Base-by-base conservation (phyloP, 768 basidiomycete genomes). In the Pilatotrama ljubarskyi region DNA sequence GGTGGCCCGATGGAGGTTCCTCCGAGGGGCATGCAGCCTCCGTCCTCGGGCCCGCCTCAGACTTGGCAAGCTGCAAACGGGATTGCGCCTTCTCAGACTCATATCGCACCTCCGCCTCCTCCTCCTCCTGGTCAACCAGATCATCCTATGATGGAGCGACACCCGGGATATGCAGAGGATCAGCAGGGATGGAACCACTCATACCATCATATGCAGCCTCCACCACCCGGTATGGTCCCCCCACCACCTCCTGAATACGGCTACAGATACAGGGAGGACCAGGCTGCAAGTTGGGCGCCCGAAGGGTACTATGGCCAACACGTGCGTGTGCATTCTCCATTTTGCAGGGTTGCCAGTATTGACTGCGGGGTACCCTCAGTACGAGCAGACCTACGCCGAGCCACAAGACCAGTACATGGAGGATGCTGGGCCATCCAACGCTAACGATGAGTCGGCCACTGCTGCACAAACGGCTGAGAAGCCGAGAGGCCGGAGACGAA, bases 401-500 rank as follows among this genome's bases (percentile, higher is more conserved):
- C 25, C 61, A 1, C 70, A 75, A 8, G 72, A 74, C n/a, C 78
- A 81, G 25, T 90, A 83, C 60, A 80, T 86, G 48, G 79, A 79
- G 35, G 84, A 88, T 50, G 73, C 78, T 15, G 77, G 77, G 32
- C 78, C 83, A 7, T 72, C 80, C 0, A 69, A 73, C n/a, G 70
- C 80, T 26, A 78, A 77, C 9, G 73, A 82, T 14, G 73, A 83
- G 4, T 66, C 73, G 7, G 35, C 66, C 13, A 55, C 62, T 17
- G 32, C 64, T 7, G 64, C 65, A 25, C 51, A 55, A 8, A 37
- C 58, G 36, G 68, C 74, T 2, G 84, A 84, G 40, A 81, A 80
- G 68, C 69, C 79, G 20, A 80, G 88, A 32, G 88, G 88, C 32
- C 84, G 90, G 43, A 92, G 89, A 69, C 85, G 88, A 7, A 80